These are phyloP conservation scores for Lasiosphaeria ovina DNA, from an alignment of 495 filamentous ascomycete species.

Conservation along the genomic window DNA sequence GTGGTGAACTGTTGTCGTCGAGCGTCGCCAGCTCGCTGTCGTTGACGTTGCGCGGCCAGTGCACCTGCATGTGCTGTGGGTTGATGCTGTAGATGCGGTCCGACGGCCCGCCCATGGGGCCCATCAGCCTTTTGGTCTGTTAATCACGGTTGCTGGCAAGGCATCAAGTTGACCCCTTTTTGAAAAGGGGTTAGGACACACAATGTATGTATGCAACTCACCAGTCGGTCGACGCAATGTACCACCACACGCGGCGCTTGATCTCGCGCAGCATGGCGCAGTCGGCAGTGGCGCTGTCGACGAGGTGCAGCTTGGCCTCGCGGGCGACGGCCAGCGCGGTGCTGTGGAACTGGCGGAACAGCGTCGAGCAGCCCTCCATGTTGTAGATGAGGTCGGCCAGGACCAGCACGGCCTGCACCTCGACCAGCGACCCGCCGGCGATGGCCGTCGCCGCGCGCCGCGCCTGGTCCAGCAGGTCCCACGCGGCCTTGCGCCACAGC, in stretches of 20 bases:
- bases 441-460: neutral
- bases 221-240: slow-evolving; percentile 49
- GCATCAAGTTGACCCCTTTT: too few species aligned
- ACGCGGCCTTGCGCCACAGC: slow-evolving; percentile 38
- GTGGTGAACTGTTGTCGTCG: too few species aligned
- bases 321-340: slow-evolving; percentile 35
- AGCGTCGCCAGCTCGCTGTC: too few species aligned
- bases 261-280: slow-evolving; percentile 32
- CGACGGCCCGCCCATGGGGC: too few species aligned
- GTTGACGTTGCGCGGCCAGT: too few species aligned
- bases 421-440: slow-evolving; percentile 31
- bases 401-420: slow-evolving; percentile 44
- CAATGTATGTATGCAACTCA: too few species aligned
- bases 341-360: slow-evolving; percentile 33
- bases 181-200: too few species aligned
- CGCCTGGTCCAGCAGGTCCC: slow-evolving; percentile 39
- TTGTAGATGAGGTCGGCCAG: slow-evolving; percentile 38
- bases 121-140: too few species aligned
- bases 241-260: slow-evolving; percentile 50
- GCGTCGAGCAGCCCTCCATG: slow-evolving; percentile 39
- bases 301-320: slow-evolving; percentile 41
- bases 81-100: too few species aligned
- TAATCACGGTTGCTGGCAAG: too few species aligned
- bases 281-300: slow-evolving; percentile 34
- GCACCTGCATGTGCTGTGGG: too few species aligned